Conservation (phyloP, 306 rosid genomes). For the Begonia peltatifolia region DNA sequence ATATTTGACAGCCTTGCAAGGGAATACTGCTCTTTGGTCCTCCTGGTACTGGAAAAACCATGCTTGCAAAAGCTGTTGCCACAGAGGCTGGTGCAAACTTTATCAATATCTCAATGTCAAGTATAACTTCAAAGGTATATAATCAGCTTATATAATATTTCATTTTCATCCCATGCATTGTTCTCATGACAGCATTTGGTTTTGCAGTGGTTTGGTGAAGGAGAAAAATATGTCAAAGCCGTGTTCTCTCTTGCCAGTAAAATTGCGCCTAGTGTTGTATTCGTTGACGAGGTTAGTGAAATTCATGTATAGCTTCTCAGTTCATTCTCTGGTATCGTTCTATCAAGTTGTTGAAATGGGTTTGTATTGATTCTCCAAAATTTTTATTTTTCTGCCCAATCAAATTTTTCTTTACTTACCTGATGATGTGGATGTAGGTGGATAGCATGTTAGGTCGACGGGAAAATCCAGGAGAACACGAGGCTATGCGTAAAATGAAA, state of each 20-base stretch:
- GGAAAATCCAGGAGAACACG: conserved; percentile 91
- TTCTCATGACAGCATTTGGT: conserved; percentile 6
- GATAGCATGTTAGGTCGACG: conserved; percentile 98
- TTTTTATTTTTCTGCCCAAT: background rate
- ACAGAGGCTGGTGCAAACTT: conserved; percentile 98
- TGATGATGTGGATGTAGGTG: conserved; percentile 39
- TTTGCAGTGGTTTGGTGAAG: conserved; percentile 97
- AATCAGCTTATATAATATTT: background rate
- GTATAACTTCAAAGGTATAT: conserved; percentile 81
- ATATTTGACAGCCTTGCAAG: conserved; percentile 68
- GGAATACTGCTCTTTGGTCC: conserved; percentile 96
- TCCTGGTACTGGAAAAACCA: conserved; percentile 96
- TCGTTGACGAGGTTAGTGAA: conserved; percentile 85
- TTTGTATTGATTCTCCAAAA: background rate
- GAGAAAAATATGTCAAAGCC: conserved; percentile 90
- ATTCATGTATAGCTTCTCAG: too few relatives aligned
- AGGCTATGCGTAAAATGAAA: conserved; percentile 97
- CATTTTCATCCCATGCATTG: background rate
- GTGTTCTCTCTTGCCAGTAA: conserved; percentile 93
- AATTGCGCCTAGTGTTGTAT: conserved; percentile 90
- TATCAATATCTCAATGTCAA: conserved; percentile 91
- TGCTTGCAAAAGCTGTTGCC: conserved; percentile 99
- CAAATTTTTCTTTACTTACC: background rate
- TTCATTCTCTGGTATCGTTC: too few relatives aligned
- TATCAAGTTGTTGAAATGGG: too few relatives aligned